A percentile compares a stretch with the other conserved stretches of the same genome.
phyloP scores from a whole-genome alignment of 129 eudicot genomes.

The Solidago caesia region DNA sequence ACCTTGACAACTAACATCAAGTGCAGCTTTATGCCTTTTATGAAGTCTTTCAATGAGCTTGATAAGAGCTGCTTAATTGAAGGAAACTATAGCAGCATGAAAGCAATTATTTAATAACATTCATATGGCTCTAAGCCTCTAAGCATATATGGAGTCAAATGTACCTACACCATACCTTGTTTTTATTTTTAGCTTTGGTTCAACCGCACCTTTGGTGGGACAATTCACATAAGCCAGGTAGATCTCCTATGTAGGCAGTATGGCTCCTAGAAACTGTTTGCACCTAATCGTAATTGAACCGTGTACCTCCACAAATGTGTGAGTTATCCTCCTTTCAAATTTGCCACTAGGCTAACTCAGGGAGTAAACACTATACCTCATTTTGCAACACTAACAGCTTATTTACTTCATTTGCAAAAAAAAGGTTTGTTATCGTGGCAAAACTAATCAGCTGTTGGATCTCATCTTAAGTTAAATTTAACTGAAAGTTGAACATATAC shows the following conservation, averaged over 20 bases:
- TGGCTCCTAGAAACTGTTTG: neutral
- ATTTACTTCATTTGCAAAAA: neutral
- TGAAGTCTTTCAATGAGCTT: neutral
- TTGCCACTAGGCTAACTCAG: no score
- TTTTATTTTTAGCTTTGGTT: no score
- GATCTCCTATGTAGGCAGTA: neutral
- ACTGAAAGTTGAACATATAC: neutral
- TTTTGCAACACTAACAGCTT: neutral
- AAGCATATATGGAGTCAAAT: neutral
- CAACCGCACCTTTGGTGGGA: no score
- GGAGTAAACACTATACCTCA: neutral
- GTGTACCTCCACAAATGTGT: no score
- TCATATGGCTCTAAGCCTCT: neutral
- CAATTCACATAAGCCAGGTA: no score
- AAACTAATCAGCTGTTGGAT: neutral
- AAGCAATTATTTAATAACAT: neutral
- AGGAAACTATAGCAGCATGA: neutral
- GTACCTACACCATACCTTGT: neutral
- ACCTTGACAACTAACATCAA: neutral
- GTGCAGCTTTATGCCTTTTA: neutral
- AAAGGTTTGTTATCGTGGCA: neutral
- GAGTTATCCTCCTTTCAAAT: no score
- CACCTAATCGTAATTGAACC: no score
- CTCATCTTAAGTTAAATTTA: neutral
- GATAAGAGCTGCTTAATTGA: neutral